phyloP scores from a whole-genome alignment of 768 basidiomycete species.

The Rossbeevera mucosa region DNA sequence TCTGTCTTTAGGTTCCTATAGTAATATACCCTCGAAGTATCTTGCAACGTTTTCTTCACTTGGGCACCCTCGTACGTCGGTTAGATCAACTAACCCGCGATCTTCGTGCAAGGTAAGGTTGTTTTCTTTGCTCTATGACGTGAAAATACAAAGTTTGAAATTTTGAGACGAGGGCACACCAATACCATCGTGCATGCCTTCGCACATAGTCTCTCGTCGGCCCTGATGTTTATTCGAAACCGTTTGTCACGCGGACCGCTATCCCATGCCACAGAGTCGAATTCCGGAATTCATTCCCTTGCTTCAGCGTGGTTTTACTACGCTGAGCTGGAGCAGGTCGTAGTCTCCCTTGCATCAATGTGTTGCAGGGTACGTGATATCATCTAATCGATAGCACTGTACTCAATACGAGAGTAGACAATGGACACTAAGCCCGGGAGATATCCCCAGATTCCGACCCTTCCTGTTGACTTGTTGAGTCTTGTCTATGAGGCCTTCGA shows the following conservation, averaged over 20 bases:
- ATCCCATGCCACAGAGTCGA: conserved; percentile 18
- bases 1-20: not conserved
- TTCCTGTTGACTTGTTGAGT: conserved; percentile 52
- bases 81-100: conserved; percentile 50
- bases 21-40: conserved; percentile 38
- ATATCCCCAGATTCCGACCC: conserved; percentile 42
- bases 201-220: conserved; percentile 56
- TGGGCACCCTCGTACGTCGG: conserved; percentile 65
- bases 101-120: conserved; percentile 47
- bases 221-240: conserved; percentile 49
- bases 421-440: conserved; percentile 31
- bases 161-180: conserved; percentile 39
- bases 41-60: conserved; percentile 55
- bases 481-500: conserved; percentile 56
- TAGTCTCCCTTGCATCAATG: conserved; percentile 51
- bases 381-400: not conserved
- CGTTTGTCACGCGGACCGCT: conserved; percentile 40
- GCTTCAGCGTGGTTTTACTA: conserved; percentile 49
- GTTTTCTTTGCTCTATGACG: not conserved
- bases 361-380: conserved; percentile 53
- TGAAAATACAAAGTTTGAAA: conserved; percentile 6
- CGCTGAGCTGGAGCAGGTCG: conserved; percentile 43
- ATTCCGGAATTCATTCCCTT: conserved; percentile 25
- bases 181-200: conserved; percentile 63
- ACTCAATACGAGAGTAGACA: conserved; percentile 21